These are phyloP conservation scores for Tephrocybe sp. DNA, from an alignment of 768 basidiomycete genomes.

Conservation along the genomic window DNA sequence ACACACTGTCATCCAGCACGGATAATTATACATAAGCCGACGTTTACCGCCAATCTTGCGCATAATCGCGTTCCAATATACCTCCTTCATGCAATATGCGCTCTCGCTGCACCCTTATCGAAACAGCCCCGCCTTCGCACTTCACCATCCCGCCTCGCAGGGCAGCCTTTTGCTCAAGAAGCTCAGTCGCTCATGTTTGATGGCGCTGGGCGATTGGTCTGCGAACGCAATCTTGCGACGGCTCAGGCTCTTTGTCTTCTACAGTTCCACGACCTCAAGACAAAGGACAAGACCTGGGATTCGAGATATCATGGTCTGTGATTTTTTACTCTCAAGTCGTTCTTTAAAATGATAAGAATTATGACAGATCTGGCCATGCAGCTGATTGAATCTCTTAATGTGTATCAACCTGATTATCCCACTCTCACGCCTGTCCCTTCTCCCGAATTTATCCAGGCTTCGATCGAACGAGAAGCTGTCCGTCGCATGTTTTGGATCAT, in stretches of 20 bases:
- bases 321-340: slow-evolving; percentile 12
- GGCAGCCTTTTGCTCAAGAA: slow-evolving; percentile 55
- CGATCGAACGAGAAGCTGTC: slow-evolving; percentile 74
- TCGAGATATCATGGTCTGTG: slow-evolving; percentile 49
- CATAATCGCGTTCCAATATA: slow-evolving; percentile 66
- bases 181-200: slow-evolving; percentile 73
- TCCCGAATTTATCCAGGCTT: slow-evolving; percentile 55
- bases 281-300: slow-evolving; percentile 39
- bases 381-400: slow-evolving; percentile 64
- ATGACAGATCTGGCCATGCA: slow-evolving; percentile 57
- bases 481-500: slow-evolving; percentile 83
- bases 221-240: slow-evolving; percentile 63
- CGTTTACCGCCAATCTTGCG: slow-evolving; percentile 64
- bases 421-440: slow-evolving; percentile 57
- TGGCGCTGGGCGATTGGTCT: slow-evolving; percentile 56
- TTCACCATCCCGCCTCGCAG: slow-evolving; percentile 51
- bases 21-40: slow-evolving; percentile 75
- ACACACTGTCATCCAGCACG: slow-evolving; percentile 78
- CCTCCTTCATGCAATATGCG: slow-evolving; percentile 72
- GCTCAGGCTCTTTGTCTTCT: slow-evolving; percentile 76
- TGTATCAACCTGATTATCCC: slow-evolving; percentile 61
- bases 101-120: slow-evolving; percentile 74
- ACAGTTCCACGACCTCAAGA: slow-evolving; percentile 61
- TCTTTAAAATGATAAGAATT: slow-evolving; percentile 19
- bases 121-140: slow-evolving; percentile 62